Evolutionary conservation across 306 rosid genomes (phyloP).

Genomic region (Dryas alaskensis): DNA sequence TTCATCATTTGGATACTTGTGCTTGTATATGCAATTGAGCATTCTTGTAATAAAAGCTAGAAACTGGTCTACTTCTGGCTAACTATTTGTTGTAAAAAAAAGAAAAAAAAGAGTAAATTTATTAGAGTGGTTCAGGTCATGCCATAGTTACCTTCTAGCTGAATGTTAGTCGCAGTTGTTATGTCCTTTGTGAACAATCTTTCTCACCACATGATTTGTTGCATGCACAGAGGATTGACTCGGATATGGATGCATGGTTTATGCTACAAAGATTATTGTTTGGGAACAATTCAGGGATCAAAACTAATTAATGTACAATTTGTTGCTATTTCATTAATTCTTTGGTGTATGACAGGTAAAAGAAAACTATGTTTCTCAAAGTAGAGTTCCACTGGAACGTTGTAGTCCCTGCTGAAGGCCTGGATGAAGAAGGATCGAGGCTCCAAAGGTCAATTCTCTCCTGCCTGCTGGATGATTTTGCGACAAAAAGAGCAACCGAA

Average conservation of each 20-base stretch:
- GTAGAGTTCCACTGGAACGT: constrained; percentile 78
- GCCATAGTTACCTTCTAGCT: too few relatives aligned
- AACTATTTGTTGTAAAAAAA: too few relatives aligned
- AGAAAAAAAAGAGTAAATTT: too few relatives aligned
- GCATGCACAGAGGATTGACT: too few relatives aligned
- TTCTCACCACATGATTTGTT: neutral
- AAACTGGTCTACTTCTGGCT: neutral
- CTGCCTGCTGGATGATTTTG: constrained; percentile 61
- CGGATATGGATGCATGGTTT: neutral
- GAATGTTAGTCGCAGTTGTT: too few relatives aligned
- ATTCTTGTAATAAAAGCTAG: neutral
- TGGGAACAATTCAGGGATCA: neutral
- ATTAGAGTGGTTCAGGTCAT: too few relatives aligned
- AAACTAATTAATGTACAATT: neutral
- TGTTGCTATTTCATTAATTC: constrained; percentile 9
- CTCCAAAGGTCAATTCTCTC: constrained; percentile 62
- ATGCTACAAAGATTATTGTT: neutral
- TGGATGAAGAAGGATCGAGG: constrained; percentile 58
- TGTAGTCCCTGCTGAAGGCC: constrained; percentile 60
- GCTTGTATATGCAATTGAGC: neutral
- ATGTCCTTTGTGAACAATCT: neutral
- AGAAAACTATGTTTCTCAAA: constrained; percentile 58
- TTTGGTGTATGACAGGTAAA: constrained; percentile 30
- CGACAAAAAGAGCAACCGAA: constrained; percentile 63
- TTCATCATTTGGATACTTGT: neutral